Evolutionary conservation across 2,329 filamentous ascomycete genomes (phyloP), one percentile per base, ranked within the genome.

Genomic region (Neonectria hederae): DNA sequence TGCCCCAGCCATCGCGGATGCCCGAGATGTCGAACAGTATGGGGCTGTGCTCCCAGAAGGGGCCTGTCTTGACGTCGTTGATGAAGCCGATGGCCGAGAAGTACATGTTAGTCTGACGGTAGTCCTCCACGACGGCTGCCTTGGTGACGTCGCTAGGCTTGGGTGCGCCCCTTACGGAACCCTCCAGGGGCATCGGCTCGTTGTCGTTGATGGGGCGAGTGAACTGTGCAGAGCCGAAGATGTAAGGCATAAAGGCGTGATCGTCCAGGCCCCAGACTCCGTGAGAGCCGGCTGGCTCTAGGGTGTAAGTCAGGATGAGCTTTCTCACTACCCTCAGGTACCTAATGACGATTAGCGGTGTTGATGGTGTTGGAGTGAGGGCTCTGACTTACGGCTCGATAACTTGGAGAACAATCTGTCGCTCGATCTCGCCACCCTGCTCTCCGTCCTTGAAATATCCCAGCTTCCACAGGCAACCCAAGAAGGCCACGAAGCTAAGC

Each of bases 231-330:
- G 94, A 97, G 32, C 96, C 96, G 68, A 98, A 94, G 61, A 99
- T 93, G 78, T 98, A 99, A 0, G 96, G 92, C 26, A 96, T 79
- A 77, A 99, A 98, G 9, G 89, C 94, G 79, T 99, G 95, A 77
- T 99, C 96, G 76, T 99, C 96, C n/a, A 99, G 85, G 21, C 96
- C 96, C 96, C 96, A 99, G 21, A 99, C 96, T 3, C 96, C 96
- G 76, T 98, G 96, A 1, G 95, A 97, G 2, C 96, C 96, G 6
- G 96, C 96, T 4, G 96, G 96, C 76, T 99, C 96, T 21, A 99
- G 87, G 0, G 90, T 97, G 77, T 98, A 99, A 2, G 90, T 95
- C 54, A 93, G 83, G 72, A 99, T 97, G 10, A 99, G 84, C 45
- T 87, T 89, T 42, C 96, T 90, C 49, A 97, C 84, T 2, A 98